These are phyloP conservation scores for Biscutella laevigata DNA, from an alignment of 441 rosid genomes.

Conservation along the genomic window DNA sequence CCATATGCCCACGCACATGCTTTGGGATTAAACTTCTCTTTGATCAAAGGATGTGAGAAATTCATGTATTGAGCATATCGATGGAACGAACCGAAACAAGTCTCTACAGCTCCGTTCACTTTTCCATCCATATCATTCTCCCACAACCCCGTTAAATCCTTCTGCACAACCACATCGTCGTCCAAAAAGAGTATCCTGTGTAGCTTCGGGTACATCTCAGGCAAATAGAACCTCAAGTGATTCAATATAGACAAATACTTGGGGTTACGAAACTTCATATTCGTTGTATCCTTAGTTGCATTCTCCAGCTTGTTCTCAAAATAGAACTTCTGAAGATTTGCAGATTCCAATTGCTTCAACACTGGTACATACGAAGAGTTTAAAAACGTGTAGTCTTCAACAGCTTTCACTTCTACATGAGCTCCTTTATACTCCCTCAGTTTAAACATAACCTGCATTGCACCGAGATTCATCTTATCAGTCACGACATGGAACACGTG, in stretches of 20 bases:
- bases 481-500: slow-evolving; percentile 95
- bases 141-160: slow-evolving; percentile 89
- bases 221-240: slow-evolving; percentile 84
- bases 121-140: slow-evolving; percentile 90
- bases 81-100: slow-evolving; percentile 94
- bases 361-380: slow-evolving; percentile 92
- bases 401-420: slow-evolving; percentile 88
- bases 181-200: slow-evolving; percentile 81
- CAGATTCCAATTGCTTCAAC: slow-evolving; percentile 72
- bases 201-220: slow-evolving; percentile 83
- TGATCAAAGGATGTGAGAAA: slow-evolving; percentile 94
- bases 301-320: slow-evolving; percentile 93
- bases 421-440: slow-evolving; percentile 87
- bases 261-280: slow-evolving; percentile 94
- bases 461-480: slow-evolving; percentile 91
- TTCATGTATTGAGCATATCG: slow-evolving; percentile 94
- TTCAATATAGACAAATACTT: slow-evolving; percentile 85
- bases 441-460: slow-evolving; percentile 97
- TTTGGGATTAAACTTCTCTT: slow-evolving; percentile 86
- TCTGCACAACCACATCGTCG: slow-evolving; percentile 91
- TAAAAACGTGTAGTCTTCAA: slow-evolving; percentile 80
- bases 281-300: slow-evolving; percentile 80
- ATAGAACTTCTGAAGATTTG: slow-evolving; percentile 85
- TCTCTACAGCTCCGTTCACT: slow-evolving; percentile 93
- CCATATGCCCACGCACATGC: slow-evolving; percentile 98